Percentiles rank a stretch among this genome's conserved stretches.
These are phyloP conservation scores for Voacanga thouarsii DNA, from an alignment of 257 asterid species.

Conservation along the genomic window DNA sequence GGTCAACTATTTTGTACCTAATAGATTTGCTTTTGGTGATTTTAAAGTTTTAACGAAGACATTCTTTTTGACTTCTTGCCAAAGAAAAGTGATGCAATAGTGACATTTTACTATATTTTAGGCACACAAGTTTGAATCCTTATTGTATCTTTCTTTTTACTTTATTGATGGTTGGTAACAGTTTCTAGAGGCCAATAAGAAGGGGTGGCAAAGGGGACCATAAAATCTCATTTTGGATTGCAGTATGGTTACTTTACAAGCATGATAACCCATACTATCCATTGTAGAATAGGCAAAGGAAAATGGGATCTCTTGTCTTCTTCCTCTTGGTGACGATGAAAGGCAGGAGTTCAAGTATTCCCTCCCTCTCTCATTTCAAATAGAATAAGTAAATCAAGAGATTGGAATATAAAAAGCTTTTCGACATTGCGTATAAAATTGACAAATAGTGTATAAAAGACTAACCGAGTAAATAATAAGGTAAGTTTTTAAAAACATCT, in stretches of 20 bases:
- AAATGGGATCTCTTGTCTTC: too few relatives aligned
- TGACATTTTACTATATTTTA: neutral
- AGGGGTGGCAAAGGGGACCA: neutral
- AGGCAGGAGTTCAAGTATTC: too few relatives aligned
- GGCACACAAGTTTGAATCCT: conserved; percentile 1
- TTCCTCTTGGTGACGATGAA: too few relatives aligned
- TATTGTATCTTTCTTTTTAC: neutral
- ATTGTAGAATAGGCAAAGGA: neutral
- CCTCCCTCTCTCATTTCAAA: too few relatives aligned
- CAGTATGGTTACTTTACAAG: neutral
- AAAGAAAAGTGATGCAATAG: neutral
- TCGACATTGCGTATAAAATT: too few relatives aligned
- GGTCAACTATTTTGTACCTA: neutral
- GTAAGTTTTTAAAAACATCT: too few relatives aligned
- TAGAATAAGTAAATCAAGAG: too few relatives aligned
- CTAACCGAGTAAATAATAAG: too few relatives aligned
- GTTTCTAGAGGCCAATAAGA: neutral
- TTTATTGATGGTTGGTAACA: neutral
- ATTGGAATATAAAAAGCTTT: too few relatives aligned
- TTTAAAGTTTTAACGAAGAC: neutral
- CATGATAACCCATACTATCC: neutral
- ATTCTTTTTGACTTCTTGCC: neutral
- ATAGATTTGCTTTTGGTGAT: neutral
- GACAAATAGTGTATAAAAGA: too few relatives aligned
- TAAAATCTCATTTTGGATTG: neutral